Evolutionary conservation across 2,329 filamentous ascomycete species (phyloP).

Genomic region (Aspergillus calidoustus): DNA sequence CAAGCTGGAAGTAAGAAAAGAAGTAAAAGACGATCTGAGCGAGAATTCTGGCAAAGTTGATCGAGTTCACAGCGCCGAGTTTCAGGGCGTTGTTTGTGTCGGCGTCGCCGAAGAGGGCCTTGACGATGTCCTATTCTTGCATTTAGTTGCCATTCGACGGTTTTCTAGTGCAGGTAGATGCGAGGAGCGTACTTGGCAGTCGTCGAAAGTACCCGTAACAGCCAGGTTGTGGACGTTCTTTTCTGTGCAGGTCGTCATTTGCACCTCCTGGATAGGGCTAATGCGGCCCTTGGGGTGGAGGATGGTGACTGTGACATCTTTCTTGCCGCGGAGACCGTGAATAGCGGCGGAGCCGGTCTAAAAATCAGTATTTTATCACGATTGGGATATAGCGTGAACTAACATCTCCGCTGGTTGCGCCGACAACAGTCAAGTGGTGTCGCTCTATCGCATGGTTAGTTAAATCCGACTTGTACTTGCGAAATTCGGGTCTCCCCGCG

Average conservation of each 20-base stretch:
- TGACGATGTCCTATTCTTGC: slow-evolving; percentile 72
- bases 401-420: slow-evolving; percentile 76
- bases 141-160: not conserved
- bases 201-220: slow-evolving; percentile 90
- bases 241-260: slow-evolving; percentile 95
- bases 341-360: slow-evolving; percentile 89
- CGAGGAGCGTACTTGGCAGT: slow-evolving; percentile 67
- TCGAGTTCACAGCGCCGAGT: slow-evolving; percentile 92
- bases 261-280: slow-evolving; percentile 88
- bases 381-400: not conserved
- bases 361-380: not conserved
- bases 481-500: not conserved
- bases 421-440: slow-evolving; percentile 84
- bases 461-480: not conserved
- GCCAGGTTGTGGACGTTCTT: slow-evolving; percentile 90
- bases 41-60: slow-evolving; percentile 94
- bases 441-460: slow-evolving; percentile 50
- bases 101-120: slow-evolving; percentile 85
- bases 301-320: slow-evolving; percentile 96
- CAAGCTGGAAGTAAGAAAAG: slow-evolving; percentile 86
- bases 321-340: slow-evolving; percentile 91
- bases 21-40: slow-evolving; percentile 99
- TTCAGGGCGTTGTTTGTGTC: slow-evolving; percentile 81
- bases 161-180: not conserved
- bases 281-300: slow-evolving; percentile 90